Evolutionary conservation across 169 alveolate species (phyloP).

Genomic region (Plasmodium relictum): DNA sequence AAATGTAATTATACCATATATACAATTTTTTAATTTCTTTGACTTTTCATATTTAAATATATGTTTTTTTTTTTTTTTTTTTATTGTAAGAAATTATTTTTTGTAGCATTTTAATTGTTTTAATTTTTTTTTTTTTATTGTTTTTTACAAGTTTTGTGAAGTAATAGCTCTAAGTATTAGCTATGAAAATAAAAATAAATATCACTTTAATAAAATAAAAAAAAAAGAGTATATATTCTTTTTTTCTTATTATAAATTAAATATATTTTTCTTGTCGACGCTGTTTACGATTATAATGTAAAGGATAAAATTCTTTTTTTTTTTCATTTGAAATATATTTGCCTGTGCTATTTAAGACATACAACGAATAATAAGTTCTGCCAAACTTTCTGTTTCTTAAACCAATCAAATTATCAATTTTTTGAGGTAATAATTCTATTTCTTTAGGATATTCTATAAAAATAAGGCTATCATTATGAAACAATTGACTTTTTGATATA

Average conservation of each 20-base stretch:
- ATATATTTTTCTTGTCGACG: conserved; percentile 45
- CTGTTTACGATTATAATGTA: conserved; percentile 62
- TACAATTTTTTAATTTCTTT: no score
- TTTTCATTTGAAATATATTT: conserved; percentile 31
- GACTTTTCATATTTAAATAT: no score
- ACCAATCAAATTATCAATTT: conserved; percentile 79
- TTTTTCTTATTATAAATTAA: conserved; percentile 17
- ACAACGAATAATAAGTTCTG: conserved; percentile 85
- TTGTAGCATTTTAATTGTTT: background rate
- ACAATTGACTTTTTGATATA: conserved; percentile 81
- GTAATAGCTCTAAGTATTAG: background rate
- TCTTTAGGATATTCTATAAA: conserved; percentile 88
- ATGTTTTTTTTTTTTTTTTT: no score
- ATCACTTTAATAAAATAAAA: no score
- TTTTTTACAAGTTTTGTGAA: background rate
- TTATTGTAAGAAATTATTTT: no score
- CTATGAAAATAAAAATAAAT: background rate
- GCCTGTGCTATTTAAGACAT: conserved; percentile 83
- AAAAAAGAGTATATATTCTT: no score
- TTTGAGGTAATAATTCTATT: conserved; percentile 83
- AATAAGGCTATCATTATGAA: conserved; percentile 81
- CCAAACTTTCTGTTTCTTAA: conserved; percentile 87
- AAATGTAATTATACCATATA: no score
- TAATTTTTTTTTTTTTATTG: background rate
- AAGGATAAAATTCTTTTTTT: conserved; percentile 70